Percentiles rank a stretch among this genome's conserved stretches.
Evolutionary conservation across 257 asterid genomes (phyloP).

Genomic region (Scutellaria minor): DNA sequence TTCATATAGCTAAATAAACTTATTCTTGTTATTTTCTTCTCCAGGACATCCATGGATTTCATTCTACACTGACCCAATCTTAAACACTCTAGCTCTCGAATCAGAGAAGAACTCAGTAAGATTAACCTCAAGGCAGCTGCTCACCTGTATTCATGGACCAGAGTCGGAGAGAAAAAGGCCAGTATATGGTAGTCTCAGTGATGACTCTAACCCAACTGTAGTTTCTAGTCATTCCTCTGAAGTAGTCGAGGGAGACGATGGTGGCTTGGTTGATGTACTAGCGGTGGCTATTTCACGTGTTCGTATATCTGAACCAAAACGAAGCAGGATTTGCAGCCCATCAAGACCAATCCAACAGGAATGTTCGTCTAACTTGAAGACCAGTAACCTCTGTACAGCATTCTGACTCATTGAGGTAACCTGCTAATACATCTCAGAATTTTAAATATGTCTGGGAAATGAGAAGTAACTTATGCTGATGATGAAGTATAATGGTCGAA

Average conservation of each 20-base stretch:
- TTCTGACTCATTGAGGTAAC: conserved; percentile 45
- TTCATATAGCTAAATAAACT: background rate
- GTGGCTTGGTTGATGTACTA: conserved; percentile 63
- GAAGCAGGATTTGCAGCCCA: conserved; percentile 77
- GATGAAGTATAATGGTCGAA: conserved; percentile 26
- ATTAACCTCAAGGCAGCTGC: conserved; percentile 47
- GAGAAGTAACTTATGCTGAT: conserved; percentile 32
- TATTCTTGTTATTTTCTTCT: conserved; percentile 7
- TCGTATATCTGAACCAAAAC: conserved; percentile 74
- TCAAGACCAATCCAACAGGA: conserved; percentile 56
- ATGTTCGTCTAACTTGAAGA: conserved; percentile 71
- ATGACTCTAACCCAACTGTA: conserved; percentile 47
- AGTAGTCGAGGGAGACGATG: conserved; percentile 46
- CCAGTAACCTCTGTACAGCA: conserved; percentile 80
- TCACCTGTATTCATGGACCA: conserved; percentile 40
- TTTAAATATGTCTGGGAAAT: conserved; percentile 33
- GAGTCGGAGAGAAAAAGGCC: conserved; percentile 65
- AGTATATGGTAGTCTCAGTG: conserved; percentile 47
- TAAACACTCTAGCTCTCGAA: conserved; percentile 35
- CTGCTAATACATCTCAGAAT: conserved; percentile 38
- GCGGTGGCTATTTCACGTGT: conserved; percentile 74
- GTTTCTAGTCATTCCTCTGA: conserved; percentile 42
- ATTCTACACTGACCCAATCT: conserved; percentile 46
- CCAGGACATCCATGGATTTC: conserved; percentile 74
- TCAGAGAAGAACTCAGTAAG: conserved; percentile 44